Evolutionary conservation across 2,329 filamentous ascomycete species (phyloP), one percentile per base, ranked within the genome.

Genomic region (Myriosclerotinia duriaeana): DNA sequence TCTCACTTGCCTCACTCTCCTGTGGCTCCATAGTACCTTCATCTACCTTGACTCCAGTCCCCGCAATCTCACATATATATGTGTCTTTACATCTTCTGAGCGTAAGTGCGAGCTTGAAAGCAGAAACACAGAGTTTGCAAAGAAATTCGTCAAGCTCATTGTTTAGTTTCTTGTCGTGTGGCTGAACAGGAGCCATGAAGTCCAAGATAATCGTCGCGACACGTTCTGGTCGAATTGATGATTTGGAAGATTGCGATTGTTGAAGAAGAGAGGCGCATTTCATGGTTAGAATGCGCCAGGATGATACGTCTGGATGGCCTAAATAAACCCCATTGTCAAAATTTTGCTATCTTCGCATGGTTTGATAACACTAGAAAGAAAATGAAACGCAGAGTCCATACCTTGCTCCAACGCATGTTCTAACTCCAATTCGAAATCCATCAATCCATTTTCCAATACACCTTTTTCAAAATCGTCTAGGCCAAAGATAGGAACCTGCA

Each of bases 201-300:
- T 46, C 26, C 46, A 20, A 53, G 36, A 63, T 63, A 2, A 7
- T 44, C 20, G 46, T 30, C n/a, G 60, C n/a, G 22, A 53, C 22
- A 22, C 46, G 46, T 50, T 50, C 46, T 50, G 46, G 46, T 50
- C 11, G 46, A 50, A 50, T 20, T n/a, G 20, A 50, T 11, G n/a
- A 20, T 30, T 42, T 26, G 36, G n/a, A 42, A 15, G 48, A 50
- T 15, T 50, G 50, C 15, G 20, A 40, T 5, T 53, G 20, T 11
- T 40, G 59, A 20, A 62, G 50, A 8, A 34, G 59, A 17, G 30
- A 53, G 20, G 54, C 58, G 26, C 52, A 60, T 52, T 53, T 59
- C 38, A 66, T 63, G 44, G 63, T 66, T 20, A 30, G 63, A 9
- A 53, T 56, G 63, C 67, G 66, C 68, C 68, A 68, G 34, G 68